phyloP scores from a whole-genome alignment of 129 eudicot species.

The Lactuca saligna region DNA sequence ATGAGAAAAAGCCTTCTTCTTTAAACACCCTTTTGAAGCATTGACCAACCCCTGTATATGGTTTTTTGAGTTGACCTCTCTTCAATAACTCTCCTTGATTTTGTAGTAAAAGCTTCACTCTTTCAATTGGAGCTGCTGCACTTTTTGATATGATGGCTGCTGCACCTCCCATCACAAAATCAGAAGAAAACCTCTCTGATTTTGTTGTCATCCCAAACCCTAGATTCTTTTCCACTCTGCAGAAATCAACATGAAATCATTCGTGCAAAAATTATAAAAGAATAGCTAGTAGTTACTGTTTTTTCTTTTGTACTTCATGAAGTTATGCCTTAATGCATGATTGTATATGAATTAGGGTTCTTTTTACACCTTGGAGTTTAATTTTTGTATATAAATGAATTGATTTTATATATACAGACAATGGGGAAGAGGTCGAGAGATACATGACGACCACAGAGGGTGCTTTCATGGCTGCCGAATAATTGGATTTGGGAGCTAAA shows the following conservation, averaged over 20 bases:
- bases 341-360: neutral
- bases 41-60: slow-evolving; percentile 65
- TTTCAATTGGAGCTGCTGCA: slow-evolving; percentile 91
- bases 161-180: slow-evolving; percentile 85
- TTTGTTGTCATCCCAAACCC: slow-evolving; percentile 49
- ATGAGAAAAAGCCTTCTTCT: slow-evolving; percentile 81
- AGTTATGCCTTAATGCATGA: neutral
- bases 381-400: neutral
- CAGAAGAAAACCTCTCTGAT: slow-evolving; percentile 68
- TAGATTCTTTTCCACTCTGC: slow-evolving; percentile 33
- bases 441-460: neutral
- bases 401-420: neutral
- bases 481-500: neutral
- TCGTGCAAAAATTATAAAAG: neutral
- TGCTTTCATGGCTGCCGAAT: neutral
- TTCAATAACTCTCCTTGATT: slow-evolving; percentile 92
- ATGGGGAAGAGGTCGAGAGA: neutral
- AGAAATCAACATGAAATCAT: slow-evolving; percentile 18
- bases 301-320: neutral
- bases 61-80: slow-evolving; percentile 74
- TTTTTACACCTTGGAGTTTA: neutral
- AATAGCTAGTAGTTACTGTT: no score
- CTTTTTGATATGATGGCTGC: slow-evolving; percentile 81
- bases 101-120: slow-evolving; percentile 93
- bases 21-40: slow-evolving; percentile 69